These are phyloP conservation scores for Agaricus bisporus DNA, from an alignment of 768 basidiomycete genomes.

Conservation along the genomic window DNA sequence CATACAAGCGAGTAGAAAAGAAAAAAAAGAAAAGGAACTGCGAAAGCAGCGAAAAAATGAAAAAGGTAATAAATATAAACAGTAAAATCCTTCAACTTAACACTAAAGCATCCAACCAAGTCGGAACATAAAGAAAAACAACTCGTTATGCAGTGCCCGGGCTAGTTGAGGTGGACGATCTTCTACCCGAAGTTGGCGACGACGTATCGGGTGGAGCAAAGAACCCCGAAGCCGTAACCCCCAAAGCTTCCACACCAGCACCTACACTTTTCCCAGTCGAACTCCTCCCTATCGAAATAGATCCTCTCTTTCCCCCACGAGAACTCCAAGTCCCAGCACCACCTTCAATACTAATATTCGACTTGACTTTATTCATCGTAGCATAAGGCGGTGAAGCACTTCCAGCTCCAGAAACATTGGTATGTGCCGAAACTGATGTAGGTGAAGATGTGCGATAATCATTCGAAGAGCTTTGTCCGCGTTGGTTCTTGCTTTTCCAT, in stretches of 20 bases:
- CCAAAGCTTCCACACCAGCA: conserved; percentile 69
- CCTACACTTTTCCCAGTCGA: conserved; percentile 59
- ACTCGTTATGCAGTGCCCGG: background rate
- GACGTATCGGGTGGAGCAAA: conserved; percentile 50
- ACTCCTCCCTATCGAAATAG: conserved; percentile 48
- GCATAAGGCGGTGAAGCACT: conserved; percentile 18
- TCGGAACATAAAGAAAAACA: too few species aligned
- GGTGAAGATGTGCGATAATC: conserved; percentile 11
- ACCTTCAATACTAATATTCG: conserved; percentile 64
- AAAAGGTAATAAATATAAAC: too few species aligned
- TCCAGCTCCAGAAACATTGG: conserved; percentile 16
- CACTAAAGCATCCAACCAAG: too few species aligned
- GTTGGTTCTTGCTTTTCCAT: conserved; percentile 25
- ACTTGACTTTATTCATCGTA: conserved; percentile 38
- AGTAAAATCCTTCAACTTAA: too few species aligned
- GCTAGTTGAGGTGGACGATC: background rate
- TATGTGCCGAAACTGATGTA: conserved; percentile 16
- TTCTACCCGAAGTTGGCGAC: conserved; percentile 20
- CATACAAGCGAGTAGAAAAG: too few species aligned
- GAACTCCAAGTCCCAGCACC: conserved; percentile 15
- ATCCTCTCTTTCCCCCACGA: conserved; percentile 10
- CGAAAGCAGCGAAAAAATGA: too few species aligned
- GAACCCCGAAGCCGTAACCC: conserved; percentile 74
- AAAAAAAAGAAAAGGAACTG: too few species aligned
- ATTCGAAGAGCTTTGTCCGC: conserved; percentile 17